Base-by-base conservation (phyloP, 768 basidiomycete species). In the Agaricus subrufescens region DNA sequence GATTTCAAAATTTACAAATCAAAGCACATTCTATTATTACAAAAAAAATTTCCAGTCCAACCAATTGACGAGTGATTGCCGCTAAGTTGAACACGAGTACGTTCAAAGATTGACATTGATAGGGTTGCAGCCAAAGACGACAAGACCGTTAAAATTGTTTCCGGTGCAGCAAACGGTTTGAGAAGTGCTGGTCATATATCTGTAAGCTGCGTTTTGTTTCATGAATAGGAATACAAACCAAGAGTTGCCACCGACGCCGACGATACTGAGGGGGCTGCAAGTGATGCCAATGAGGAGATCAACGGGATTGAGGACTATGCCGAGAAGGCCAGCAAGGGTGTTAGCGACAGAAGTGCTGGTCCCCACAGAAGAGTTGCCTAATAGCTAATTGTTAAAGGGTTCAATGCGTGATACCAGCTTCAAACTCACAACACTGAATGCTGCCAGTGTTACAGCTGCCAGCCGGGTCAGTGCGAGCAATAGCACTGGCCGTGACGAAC, bases 101-200 rank as follows among this genome's bases (percentile, higher is more conserved):
- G 27, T 12, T 60, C 46, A 69, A 45, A 65, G 58, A 54, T 62
- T 64, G 52, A 67, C 27, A 53, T 68, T 66, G 58, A 70, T 59
- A 53, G 69, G 69, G 49, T 48, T 60, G 65, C 69, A 72, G 37
- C 69, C 69, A 42, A 69, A 52, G 25, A 62, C 61, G 50, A 71
- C 52, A 58, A 72, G 52, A 46, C 31, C 31, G 31, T 62, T 63
- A 61, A 69, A 70, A 53, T 43, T 57, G 54, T 69, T 68, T 42
- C 59, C 54, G 26, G 63, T 61, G 68, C 69, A 72, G 62, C 70
- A 71, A 43, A 69, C 68, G 26, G 67, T 62, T 46, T 71, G 66
- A 14, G 61, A 59, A 45, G 56, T 42, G 62, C 66, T 62, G 48
- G 9, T 46, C 40, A 55, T 7, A 14, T 3, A 9, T 40, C 9